Evolutionary conservation across 2,329 filamentous ascomycete species (phyloP), one percentile per base, ranked within the genome.

Genomic region (Aspergillus sp.): DNA sequence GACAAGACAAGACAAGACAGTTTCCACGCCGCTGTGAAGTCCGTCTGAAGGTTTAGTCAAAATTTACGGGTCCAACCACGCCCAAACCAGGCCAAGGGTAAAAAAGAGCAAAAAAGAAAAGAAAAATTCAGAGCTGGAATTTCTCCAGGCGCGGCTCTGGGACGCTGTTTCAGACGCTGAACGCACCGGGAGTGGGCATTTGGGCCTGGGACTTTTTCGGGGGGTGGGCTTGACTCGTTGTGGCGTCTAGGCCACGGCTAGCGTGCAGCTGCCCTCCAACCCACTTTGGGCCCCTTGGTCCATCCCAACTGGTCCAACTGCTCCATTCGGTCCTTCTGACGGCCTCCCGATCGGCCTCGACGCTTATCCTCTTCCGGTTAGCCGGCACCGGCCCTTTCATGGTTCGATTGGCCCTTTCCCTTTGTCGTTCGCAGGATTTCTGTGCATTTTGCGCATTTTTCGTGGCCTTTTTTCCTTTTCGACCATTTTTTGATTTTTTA

Each of bases 161-260:
- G 54, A 63, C 57, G 58, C 61, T 63, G 59, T 60, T 65, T 65
- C 61, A 54, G 52, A 57, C 32, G 58, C 44, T 32, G 41, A 49
- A 17, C 25, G 38, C 38, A 27, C 38, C 27, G 52, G 38, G 36
- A 54, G 38, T 54, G 52, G 38, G 17, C 39, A 55, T 50, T 61
- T 58, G 59, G 57, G 54, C 49, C 61, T 60, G 57, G 61, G 61
- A 61, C 54, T 57, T 58, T 60, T 60, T 58, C 25, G 27, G 50
- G 57, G 62, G 32, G 32, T 36, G 32, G 32, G 41, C 56, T 62
- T 65, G 59, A 57, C 63, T 66, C 65, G 57, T 64, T 66, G 66
- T 68, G 66, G 66, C 66, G 66, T 68, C 63, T 66, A 62, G 65
- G 60, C 64, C 62, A 64, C 58, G 61, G 61, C 44, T 66, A 63